These are phyloP conservation scores for Physocladia obscura DNA, from an alignment of 192 early-diverging fungal species.

Conservation along the genomic window DNA sequence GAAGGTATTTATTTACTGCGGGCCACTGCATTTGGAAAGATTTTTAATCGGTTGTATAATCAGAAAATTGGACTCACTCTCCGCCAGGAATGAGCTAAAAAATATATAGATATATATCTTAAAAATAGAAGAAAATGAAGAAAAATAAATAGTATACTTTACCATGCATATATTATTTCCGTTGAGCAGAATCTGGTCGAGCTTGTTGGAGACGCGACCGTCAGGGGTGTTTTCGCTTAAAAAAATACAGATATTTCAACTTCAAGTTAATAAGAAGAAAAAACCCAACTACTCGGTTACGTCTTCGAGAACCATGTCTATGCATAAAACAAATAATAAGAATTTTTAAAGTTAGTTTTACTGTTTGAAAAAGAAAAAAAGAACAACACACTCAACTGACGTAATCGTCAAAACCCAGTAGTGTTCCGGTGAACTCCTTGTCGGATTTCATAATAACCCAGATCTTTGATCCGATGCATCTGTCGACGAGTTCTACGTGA, in stretches of 20 bases:
- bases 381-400: conserved; percentile 64
- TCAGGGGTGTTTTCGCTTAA: conserved; percentile 76
- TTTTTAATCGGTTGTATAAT: neutral
- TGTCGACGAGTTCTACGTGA: conserved; percentile 88
- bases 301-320: conserved; percentile 95
- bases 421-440: conserved; percentile 93
- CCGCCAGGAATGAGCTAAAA: conserved; percentile 46
- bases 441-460: conserved; percentile 98
- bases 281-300: conserved; percentile 82
- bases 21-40: neutral
- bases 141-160: neutral
- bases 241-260: too few relatives aligned
- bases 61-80: conserved; percentile 15
- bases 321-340: neutral
- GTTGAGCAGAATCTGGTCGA: conserved; percentile 91
- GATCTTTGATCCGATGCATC: conserved; percentile 94
- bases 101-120: too few relatives aligned
- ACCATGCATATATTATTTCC: conserved; percentile 98
- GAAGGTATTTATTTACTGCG: neutral
- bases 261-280: too few relatives aligned
- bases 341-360: neutral
- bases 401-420: conserved; percentile 98
- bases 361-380: neutral
- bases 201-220: conserved; percentile 70
- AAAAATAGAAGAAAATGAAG: neutral